Base-by-base conservation (phyloP, 116 monocot species). In the Posidonia oceanica region DNA sequence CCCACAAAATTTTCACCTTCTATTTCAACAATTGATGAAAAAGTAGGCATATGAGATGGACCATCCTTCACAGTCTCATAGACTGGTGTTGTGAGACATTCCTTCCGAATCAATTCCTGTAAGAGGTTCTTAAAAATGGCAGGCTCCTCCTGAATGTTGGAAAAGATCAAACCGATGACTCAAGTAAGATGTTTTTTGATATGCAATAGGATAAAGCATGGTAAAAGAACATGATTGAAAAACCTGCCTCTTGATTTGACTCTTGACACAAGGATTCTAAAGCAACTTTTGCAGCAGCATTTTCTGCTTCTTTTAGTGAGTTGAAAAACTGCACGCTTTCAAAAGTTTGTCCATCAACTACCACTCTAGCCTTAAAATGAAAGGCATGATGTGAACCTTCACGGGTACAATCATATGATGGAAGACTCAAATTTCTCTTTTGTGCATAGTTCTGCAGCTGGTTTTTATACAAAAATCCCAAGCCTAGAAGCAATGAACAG, bases 241-340 rank as follows among this genome's bases (percentile, higher is more conserved):
- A 64, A 69, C 65, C 80, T 75, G 54, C 79, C 75, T 73, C 73
- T 63, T 64, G 62, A 54, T 69, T 80, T 77, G 72, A 82, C 62
- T 79, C 78, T 38, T 62, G 21, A 12, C 79, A 63, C 69, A 88
- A 83, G 56, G 67, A 77, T 39, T 21, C n/a, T 38, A 88, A 63
- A 66, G 91, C 94, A 67, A 80, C 70, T 76, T 64, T 76, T 65
- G 94, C 90, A 83, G 84, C 88, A 54, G 71, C 83, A 78, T 81
- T 70, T 72, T 95, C 91, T 21, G 94, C 91, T 74, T 88, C 86
- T 62, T 72, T 88, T 12, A 88, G 14, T 14, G 88, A 76, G 21
- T 37, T 72, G 70, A 64, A 90, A 54, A 61, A 74, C 29, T 78
- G 42, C 51, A 54, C 53, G 69, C 80, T 76, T 21, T 82, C 75